phyloP scores from a whole-genome alignment of 495 filamentous ascomycete species.

The Podospora pseudopauciseta region DNA sequence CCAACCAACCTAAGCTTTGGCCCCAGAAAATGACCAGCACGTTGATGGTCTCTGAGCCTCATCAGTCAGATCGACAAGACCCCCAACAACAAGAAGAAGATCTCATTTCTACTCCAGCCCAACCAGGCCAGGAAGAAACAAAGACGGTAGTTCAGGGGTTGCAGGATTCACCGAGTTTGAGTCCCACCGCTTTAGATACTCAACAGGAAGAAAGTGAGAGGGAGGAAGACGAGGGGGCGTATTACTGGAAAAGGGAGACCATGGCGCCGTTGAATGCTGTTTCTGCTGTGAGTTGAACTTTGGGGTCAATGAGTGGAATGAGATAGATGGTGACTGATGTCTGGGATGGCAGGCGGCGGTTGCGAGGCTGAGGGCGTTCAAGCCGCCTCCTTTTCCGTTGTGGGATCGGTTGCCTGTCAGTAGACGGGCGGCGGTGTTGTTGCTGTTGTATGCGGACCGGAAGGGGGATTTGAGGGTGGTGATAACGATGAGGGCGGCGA shows the following conservation, averaged over 20 bases:
- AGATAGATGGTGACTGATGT: neutral
- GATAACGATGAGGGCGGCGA: slow-evolving; percentile 78
- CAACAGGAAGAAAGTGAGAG: slow-evolving; percentile 9
- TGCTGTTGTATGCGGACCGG: slow-evolving; percentile 79
- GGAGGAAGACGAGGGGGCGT: slow-evolving; percentile 31
- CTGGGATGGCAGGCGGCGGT: slow-evolving; percentile 60
- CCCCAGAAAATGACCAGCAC: neutral
- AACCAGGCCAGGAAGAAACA: too few species aligned
- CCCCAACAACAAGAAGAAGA: neutral
- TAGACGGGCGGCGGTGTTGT: slow-evolving; percentile 74
- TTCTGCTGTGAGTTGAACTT: slow-evolving; percentile 48
- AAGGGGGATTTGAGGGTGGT: slow-evolving; percentile 75
- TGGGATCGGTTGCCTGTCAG: slow-evolving; percentile 62
- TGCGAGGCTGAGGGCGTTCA: slow-evolving; percentile 68
- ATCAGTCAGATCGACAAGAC: neutral
- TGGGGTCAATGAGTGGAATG: neutral
- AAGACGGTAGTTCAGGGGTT: too few species aligned
- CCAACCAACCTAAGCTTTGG: neutral
- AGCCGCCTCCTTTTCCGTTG: slow-evolving; percentile 51
- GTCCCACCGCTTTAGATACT: neutral
- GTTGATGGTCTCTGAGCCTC: neutral
- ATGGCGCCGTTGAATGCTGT: slow-evolving; percentile 57
- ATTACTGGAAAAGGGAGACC: slow-evolving; percentile 48
- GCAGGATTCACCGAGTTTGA: neutral
- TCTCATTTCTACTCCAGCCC: too few species aligned